Conservation (phyloP, 352 stramenopile genomes). For the Phytophthora pluvialis region DNA sequence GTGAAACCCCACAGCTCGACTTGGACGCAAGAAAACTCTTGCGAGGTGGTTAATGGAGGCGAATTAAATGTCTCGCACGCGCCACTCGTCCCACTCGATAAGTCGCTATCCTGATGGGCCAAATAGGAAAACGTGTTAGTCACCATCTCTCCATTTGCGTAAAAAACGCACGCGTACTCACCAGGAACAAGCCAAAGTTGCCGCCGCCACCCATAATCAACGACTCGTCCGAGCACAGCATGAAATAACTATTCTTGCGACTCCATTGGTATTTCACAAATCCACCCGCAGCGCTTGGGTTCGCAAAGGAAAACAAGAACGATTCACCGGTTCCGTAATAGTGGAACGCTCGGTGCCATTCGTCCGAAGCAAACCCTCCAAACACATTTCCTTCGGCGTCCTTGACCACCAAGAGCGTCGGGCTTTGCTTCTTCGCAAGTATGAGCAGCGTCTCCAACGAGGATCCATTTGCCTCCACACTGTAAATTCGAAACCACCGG, state of each 20-base stretch:
- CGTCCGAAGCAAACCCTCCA: constrained; percentile 81
- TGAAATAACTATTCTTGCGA: constrained; percentile 91
- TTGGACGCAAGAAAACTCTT: constrained; percentile 83
- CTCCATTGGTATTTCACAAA: constrained; percentile 90
- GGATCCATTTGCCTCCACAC: constrained; percentile 74
- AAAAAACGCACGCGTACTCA: constrained; percentile 34
- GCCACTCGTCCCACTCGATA: constrained; percentile 83
- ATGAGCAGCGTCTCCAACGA: constrained; percentile 80
- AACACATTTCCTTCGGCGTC: constrained; percentile 80
- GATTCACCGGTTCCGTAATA: constrained; percentile 91
- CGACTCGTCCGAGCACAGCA: constrained; percentile 91
- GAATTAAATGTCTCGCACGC: constrained; percentile 90
- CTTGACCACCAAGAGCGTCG: constrained; percentile 85
- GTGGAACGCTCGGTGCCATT: constrained; percentile 79
- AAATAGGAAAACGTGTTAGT: constrained; percentile 15
- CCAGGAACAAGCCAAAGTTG: constrained; percentile 90
- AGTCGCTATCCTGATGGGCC: constrained; percentile 74
- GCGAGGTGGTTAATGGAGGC: constrained; percentile 72
- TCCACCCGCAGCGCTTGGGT: constrained; percentile 28
- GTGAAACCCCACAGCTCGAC: constrained; percentile 91
- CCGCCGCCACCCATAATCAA: constrained; percentile 91
- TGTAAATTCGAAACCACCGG: constrained; percentile 85
- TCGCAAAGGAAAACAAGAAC: constrained; percentile 90
- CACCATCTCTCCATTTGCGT: neutral
- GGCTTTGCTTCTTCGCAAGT: constrained; percentile 69